phyloP scores from a whole-genome alignment of 805 yeast genomes.

The Blastobotrys parvus region DNA sequence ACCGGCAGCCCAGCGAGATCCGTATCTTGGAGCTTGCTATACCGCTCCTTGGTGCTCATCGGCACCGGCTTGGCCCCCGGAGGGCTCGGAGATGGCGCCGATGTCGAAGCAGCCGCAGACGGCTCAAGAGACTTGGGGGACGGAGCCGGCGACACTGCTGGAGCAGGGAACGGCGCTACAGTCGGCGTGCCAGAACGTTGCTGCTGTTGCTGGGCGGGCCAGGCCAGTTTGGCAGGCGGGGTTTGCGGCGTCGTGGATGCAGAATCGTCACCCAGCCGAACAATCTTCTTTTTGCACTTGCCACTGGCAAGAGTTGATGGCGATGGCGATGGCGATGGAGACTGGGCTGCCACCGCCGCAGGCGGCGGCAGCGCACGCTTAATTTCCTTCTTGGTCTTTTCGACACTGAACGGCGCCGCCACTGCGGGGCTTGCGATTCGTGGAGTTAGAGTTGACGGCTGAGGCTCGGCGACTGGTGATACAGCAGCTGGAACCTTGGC shows the following conservation, averaged over 20 bases:
- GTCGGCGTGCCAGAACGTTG: background rate
- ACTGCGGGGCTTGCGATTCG: background rate
- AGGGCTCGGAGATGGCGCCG: too few species aligned
- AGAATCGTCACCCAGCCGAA: too few species aligned
- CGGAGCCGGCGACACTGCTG: background rate
- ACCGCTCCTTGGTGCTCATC: background rate
- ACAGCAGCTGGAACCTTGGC: too few species aligned
- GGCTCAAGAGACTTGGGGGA: too few species aligned
- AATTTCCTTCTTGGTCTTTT: background rate
- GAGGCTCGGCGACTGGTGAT: background rate
- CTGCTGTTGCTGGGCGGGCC: background rate
- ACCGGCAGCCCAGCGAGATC: background rate
- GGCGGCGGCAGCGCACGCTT: background rate
- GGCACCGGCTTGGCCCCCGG: background rate
- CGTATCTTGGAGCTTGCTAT: background rate
- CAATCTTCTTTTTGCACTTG: too few species aligned
- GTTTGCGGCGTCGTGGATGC: too few species aligned
- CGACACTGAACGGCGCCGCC: background rate
- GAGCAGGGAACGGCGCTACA: background rate
- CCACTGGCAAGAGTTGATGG: too few species aligned
- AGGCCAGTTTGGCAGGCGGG: too few species aligned
- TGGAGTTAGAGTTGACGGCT: background rate
- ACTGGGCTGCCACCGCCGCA: too few species aligned
- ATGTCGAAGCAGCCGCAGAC: too few species aligned
- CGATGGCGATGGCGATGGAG: too few species aligned